A percentile compares a stretch with the other conserved stretches of the same genome.
Evolutionary conservation across 306 rosid species (phyloP).

Genomic region (Spatholobus suberectus): DNA sequence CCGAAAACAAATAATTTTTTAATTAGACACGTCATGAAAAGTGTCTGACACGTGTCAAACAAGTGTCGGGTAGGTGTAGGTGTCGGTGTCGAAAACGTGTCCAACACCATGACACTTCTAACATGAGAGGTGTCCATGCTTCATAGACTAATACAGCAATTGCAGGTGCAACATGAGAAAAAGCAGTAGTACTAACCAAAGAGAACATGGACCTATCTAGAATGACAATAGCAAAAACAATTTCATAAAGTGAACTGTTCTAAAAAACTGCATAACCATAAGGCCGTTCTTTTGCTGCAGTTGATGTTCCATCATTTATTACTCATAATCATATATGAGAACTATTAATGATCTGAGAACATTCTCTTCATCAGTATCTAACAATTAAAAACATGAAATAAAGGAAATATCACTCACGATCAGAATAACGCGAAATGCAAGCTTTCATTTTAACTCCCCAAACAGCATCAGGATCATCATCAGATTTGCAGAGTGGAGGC

Average conservation of each 20-base stretch:
- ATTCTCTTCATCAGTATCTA: background rate
- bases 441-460: slow-evolving; percentile 78
- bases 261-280: background rate
- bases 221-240: background rate
- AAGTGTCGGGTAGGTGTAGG: too few species aligned
- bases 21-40: too few species aligned
- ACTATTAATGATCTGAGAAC: slow-evolving; percentile 5
- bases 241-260: background rate
- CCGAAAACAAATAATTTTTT: too few species aligned
- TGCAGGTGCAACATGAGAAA: slow-evolving; percentile 11
- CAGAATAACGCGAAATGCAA: slow-evolving; percentile 73
- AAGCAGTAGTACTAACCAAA: background rate
- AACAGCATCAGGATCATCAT: slow-evolving; percentile 74
- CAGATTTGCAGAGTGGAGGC: slow-evolving; percentile 75
- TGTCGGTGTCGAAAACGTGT: too few species aligned
- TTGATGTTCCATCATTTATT: background rate
- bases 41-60: too few species aligned
- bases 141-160: background rate
- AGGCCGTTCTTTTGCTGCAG: background rate
- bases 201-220: background rate
- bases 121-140: too few species aligned
- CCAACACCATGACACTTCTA: too few species aligned
- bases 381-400: background rate
- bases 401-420: slow-evolving; percentile 53
- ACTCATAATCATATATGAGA: background rate